phyloP scores from a whole-genome alignment of 371 early-diverging fungal genomes.

The Syncephalastrum contaminatum region DNA sequence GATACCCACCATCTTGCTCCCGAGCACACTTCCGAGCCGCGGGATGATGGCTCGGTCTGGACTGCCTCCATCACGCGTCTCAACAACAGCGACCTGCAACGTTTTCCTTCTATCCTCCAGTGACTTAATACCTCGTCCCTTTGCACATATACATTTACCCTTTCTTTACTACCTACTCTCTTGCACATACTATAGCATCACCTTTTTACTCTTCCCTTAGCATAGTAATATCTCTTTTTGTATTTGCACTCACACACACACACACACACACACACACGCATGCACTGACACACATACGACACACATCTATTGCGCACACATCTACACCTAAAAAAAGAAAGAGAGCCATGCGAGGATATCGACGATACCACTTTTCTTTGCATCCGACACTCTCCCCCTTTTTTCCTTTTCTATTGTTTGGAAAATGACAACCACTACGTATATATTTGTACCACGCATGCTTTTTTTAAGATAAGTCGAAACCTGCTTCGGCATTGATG shows the following conservation, averaged over 20 bases:
- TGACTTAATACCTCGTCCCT: slow-evolving; percentile 1
- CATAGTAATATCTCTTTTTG: neutral
- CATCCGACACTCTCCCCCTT: neutral
- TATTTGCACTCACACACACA: slow-evolving; percentile 4
- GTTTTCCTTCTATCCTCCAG: slow-evolving; percentile 37
- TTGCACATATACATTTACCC: neutral
- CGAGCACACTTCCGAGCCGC: slow-evolving; percentile 13
- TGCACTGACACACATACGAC: slow-evolving; percentile 2
- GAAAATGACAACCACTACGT: no score
- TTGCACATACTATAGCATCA: slow-evolving; percentile 4
- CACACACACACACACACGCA: slow-evolving; percentile 8
- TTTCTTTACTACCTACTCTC: neutral
- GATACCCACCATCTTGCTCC: slow-evolving; percentile 8
- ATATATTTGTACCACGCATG: slow-evolving; percentile 1
- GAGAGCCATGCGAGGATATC: no score
- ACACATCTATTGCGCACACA: slow-evolving; percentile 2
- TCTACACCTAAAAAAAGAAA: no score
- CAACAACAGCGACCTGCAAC: slow-evolving; percentile 31
- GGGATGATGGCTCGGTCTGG: slow-evolving; percentile 30
- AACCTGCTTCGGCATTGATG: slow-evolving; percentile 87
- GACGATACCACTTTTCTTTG: no score
- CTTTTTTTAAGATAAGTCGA: slow-evolving; percentile 72
- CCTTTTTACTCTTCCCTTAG: slow-evolving; percentile 2
- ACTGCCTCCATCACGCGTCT: slow-evolving; percentile 43
- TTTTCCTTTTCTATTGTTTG: neutral